Conservation (phyloP, 148 eudicot genomes). For the Vaccinium vitisidaea region DNA sequence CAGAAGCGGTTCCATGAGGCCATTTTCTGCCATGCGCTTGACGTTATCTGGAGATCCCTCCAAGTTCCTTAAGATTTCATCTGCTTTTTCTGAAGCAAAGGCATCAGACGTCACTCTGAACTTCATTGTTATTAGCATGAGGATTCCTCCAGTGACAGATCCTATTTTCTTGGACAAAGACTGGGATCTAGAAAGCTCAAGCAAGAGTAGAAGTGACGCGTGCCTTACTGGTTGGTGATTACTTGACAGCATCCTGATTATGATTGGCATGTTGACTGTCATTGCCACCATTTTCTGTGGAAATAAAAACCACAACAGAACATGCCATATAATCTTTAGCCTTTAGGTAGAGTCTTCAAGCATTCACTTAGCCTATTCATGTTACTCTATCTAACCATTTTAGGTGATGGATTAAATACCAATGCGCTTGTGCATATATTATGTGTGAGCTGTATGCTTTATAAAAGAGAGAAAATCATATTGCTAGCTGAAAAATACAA, state of each 20-base stretch:
- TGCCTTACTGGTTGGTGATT: conserved; percentile 61
- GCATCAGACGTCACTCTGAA: conserved; percentile 45
- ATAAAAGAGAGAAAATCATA: neutral
- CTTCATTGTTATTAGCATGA: conserved; percentile 54
- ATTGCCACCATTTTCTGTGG: conserved; percentile 55
- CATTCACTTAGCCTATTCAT: neutral
- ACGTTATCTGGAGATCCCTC: conserved; percentile 55
- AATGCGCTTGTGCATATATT: neutral
- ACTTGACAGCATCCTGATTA: conserved; percentile 66
- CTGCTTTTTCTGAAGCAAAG: conserved; percentile 58
- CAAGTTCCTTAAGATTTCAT: conserved; percentile 59
- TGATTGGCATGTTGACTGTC: conserved; percentile 43
- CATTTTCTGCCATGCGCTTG: conserved; percentile 83
- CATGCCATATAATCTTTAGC: neutral
- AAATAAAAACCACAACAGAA: neutral
- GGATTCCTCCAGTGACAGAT: conserved; percentile 49
- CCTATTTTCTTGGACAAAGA: conserved; percentile 45
- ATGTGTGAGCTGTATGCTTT: neutral
- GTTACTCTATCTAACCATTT: neutral
- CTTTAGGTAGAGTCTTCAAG: neutral
- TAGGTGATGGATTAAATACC: too few species aligned
- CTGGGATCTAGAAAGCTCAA: conserved; percentile 55
- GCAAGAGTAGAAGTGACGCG: conserved; percentile 52
- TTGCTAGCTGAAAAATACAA: neutral
- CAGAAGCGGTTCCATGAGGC: conserved; percentile 66